phyloP scores from a whole-genome alignment of 208 protist genomes.

The Crithidia fasciculata region DNA sequence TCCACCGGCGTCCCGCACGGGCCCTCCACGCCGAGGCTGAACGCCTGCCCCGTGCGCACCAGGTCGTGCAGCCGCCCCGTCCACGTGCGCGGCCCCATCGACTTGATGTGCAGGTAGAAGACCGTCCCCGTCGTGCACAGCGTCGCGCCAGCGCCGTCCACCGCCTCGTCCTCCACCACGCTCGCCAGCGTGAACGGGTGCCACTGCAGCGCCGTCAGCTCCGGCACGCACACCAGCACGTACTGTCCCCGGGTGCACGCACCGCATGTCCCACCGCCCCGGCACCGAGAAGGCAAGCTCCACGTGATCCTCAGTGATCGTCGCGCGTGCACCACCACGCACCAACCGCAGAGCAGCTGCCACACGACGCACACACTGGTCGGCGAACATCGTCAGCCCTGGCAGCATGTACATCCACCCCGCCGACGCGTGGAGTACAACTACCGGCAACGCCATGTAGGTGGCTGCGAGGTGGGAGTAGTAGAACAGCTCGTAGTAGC shows the following conservation, averaged over 20 bases:
- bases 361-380: conserved; percentile 57
- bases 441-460: conserved; percentile 51
- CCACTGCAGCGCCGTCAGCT: conserved; percentile 67
- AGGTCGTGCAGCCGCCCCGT: conserved; percentile 43
- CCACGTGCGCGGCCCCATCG: conserved; percentile 56
- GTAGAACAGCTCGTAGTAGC: conserved; percentile 75
- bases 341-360: conserved; percentile 37
- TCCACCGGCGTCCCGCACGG: conserved; percentile 47
- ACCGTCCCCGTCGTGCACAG: conserved; percentile 15
- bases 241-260: conserved; percentile 45
- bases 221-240: conserved; percentile 60
- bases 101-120: conserved; percentile 53
- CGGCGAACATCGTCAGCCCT: conserved; percentile 54
- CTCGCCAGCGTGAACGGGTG: conserved; percentile 65
- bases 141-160: neutral
- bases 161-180: conserved; percentile 25
- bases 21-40: conserved; percentile 51
- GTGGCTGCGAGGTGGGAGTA: conserved; percentile 59
- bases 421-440: conserved; percentile 55
- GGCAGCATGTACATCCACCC: conserved; percentile 72
- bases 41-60: conserved; percentile 19
- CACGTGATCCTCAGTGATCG: conserved; percentile 29
- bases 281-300: conserved; percentile 32
- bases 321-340: conserved; percentile 22
- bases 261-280: conserved; percentile 7